Evolutionary conservation across 371 early-diverging fungal genomes (phyloP).

Genomic region (Rhizomucor pusillus): DNA sequence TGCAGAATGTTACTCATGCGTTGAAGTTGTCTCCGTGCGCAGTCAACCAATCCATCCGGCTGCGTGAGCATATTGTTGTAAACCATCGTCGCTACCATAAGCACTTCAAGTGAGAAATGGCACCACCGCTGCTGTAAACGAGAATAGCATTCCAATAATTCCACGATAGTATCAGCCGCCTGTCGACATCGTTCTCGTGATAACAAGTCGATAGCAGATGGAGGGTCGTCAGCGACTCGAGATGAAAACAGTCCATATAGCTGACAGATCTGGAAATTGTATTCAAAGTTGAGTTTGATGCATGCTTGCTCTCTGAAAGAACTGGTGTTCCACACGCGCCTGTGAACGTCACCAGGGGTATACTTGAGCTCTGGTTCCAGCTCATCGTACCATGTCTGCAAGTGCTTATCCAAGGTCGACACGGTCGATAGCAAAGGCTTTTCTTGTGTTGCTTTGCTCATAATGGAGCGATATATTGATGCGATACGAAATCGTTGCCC

Average conservation of each 20-base stretch:
- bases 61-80: constrained; percentile 9
- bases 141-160: constrained; percentile 22
- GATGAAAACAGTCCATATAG: constrained; percentile 24
- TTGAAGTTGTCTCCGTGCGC: constrained; percentile 13
- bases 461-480: constrained; percentile 26
- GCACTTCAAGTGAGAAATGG: constrained; percentile 24
- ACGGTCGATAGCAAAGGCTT: constrained; percentile 19
- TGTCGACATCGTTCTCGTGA: constrained; percentile 16
- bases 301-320: constrained; percentile 36
- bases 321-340: constrained; percentile 15
- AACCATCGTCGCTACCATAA: constrained; percentile 20
- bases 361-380: constrained; percentile 25
- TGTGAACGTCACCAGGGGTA: constrained; percentile 8
- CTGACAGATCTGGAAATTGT: constrained; percentile 27
- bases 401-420: constrained; percentile 19
- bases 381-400: constrained; percentile 18
- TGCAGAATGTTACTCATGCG: constrained; percentile 13
- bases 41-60: background rate
- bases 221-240: constrained; percentile 6
- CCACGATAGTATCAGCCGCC: constrained; percentile 25
- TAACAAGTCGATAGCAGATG: constrained; percentile 21
- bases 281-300: constrained; percentile 29
- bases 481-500: constrained; percentile 24
- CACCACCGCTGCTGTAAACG: constrained; percentile 31
- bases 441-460: constrained; percentile 11